These are phyloP conservation scores for Sporothrix schenckii DNA, from an alignment of 2,329 filamentous ascomycete species.

Conservation along the genomic window DNA sequence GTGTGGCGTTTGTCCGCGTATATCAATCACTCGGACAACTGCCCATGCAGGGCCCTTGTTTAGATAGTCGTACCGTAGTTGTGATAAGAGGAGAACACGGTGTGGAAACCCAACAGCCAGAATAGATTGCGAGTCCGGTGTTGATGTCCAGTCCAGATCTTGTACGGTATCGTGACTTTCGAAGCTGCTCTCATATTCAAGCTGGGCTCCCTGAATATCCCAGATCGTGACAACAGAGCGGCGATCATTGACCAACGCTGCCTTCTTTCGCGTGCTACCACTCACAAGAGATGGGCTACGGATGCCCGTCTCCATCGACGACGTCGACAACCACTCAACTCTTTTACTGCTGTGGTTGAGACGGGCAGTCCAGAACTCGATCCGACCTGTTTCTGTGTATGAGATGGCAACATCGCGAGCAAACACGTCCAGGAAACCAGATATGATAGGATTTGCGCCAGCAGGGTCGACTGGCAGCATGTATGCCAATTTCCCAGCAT, in stretches of 20 bases:
- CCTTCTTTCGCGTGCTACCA: conserved; percentile 83
- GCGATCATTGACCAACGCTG: conserved; percentile 74
- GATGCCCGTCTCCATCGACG: conserved; percentile 77
- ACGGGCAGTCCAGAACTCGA: conserved; percentile 84
- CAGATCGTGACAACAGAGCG: conserved; percentile 83
- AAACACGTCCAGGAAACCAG: conserved; percentile 83
- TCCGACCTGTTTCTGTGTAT: conserved; percentile 72
- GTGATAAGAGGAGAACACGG: conserved; percentile 76
- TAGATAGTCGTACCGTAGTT: conserved; percentile 89
- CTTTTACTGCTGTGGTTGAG: conserved; percentile 62
- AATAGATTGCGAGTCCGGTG: conserved; percentile 84
- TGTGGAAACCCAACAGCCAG: conserved; percentile 92
- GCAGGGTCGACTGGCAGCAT: conserved; percentile 85
- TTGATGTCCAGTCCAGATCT: conserved; percentile 93
- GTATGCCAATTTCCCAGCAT: conserved; percentile 61
- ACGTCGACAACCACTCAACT: conserved; percentile 82
- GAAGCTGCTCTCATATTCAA: conserved; percentile 80
- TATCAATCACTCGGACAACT: conserved; percentile 77
- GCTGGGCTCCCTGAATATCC: conserved; percentile 79
- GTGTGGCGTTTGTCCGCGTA: conserved; percentile 80
- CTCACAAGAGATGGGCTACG: conserved; percentile 74
- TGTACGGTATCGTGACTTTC: conserved; percentile 73
- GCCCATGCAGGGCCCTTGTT: conserved; percentile 90
- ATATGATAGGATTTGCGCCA: conserved; percentile 69
- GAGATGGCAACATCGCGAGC: conserved; percentile 84